Conservation (phyloP, 2,329 filamentous ascomycete genomes). For the Xylaria sp. region DNA sequence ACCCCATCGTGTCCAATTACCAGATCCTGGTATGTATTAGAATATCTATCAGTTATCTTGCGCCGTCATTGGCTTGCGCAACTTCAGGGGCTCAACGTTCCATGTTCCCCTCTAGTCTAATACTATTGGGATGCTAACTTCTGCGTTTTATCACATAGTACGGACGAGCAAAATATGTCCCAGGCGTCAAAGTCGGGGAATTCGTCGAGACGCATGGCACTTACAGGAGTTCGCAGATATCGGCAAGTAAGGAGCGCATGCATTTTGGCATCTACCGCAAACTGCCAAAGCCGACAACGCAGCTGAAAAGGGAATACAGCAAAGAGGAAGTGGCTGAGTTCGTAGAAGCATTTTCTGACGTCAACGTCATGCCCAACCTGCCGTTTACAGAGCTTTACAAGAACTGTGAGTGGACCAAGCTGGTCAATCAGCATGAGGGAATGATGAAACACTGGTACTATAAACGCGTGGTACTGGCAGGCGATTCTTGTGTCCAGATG, state of each 20-base stretch:
- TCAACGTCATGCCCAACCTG: constrained; percentile 33
- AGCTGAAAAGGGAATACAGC: constrained; percentile 27
- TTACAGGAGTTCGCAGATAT: constrained; percentile 32
- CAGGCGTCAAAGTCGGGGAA: constrained; percentile 8
- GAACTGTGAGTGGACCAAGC: constrained; percentile 33
- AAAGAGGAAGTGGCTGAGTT: constrained; percentile 34
- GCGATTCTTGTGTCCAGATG: constrained; percentile 34
- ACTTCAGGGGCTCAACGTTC: neutral
- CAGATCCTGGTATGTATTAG: constrained; percentile 33
- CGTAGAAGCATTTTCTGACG: constrained; percentile 33
- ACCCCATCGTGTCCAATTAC: constrained; percentile 27
- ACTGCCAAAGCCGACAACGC: constrained; percentile 19
- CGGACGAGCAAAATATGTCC: constrained; percentile 30
- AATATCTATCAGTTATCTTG: neutral
- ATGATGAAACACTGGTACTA: constrained; percentile 30
- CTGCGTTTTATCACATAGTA: constrained; percentile 16
- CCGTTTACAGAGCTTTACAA: constrained; percentile 31
- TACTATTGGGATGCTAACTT: neutral
- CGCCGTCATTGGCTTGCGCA: neutral
- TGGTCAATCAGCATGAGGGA: constrained; percentile 36
- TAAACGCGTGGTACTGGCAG: constrained; percentile 35
- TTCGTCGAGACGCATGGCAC: constrained; percentile 38
- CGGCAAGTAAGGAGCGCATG: constrained; percentile 25
- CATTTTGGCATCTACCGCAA: constrained; percentile 37
- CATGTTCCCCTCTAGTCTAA: neutral